Base-by-base conservation (phyloP, 1,284 basidiomycete species). In the Trametes polyzona region DNA sequence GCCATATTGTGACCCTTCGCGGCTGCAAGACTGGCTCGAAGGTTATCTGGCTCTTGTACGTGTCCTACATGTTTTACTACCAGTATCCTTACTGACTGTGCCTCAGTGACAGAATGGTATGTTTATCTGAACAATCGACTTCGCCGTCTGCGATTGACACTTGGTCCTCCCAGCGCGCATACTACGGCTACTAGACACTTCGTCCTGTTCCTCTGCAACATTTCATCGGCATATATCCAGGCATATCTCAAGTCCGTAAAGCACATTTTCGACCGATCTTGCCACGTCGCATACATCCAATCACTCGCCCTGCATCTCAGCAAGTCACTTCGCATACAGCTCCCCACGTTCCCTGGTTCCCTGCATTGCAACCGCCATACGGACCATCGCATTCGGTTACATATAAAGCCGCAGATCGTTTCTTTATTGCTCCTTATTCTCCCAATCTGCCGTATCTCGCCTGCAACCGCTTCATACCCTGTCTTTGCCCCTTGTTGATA, bases 11-110 rank as follows among this genome's bases (percentile, higher is more conserved):
- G 47, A 93, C 91, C 14, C 77, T 93, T 23, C 83, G 91, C 30
- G 90, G 90, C 26, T 92, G 90, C 69, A 92, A 92, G 76, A 91
- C 91, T 2, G 90, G 90, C 24, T 92, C 90, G 0, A 92, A 91
- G 67, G 89, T 92, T 65, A 92, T 92, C 67, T 93, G 90, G 91
- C 78, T 93, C 47, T 93, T 93, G 89, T 92, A 73, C 61, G 89
- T 83, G 8, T 16, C 37, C 37, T 36, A 30, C 14, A 43, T 16
- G 10, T 16, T 3, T 11, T 39, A 11, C 17, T 19, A 4, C 35
- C 23, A 23, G 33, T 46, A 43, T 17, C 50, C 26, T 33, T 10
- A 23, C 47, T 55, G 39, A 57, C 53, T 16, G 14, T 46, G 9
- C 11, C 41, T 17, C 54, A 82, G 79, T 62, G 80, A 82, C 61